Percentiles rank a stretch among this genome's conserved stretches.
These are phyloP conservation scores for Entomortierella parvispora DNA, from an alignment of 192 early-diverging fungal species.

Conservation along the genomic window DNA sequence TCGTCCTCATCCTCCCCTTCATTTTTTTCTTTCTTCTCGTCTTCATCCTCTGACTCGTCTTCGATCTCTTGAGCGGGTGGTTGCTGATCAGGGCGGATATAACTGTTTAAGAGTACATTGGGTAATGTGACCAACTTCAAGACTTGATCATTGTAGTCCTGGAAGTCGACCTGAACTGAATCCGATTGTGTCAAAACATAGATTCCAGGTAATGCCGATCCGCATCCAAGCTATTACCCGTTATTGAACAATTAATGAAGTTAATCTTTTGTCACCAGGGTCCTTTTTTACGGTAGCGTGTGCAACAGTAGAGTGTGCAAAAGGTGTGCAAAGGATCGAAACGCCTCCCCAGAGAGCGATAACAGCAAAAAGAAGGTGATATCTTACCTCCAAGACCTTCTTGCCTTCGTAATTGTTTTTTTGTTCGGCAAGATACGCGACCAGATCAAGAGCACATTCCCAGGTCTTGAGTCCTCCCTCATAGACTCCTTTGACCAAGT, in stretches of 20 bases:
- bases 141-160: slow-evolving; percentile 95
- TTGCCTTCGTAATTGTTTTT: slow-evolving; percentile 50
- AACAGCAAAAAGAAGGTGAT: not conserved
- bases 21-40: slow-evolving; percentile 40
- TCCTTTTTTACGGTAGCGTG: no score
- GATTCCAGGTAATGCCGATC: slow-evolving; percentile 86
- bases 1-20: slow-evolving; percentile 33
- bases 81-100: slow-evolving; percentile 52
- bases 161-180: slow-evolving; percentile 75
- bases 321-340: not conserved
- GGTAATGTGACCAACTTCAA: slow-evolving; percentile 89
- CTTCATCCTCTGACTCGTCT: slow-evolving; percentile 28
- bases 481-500: slow-evolving; percentile 91
- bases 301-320: not conserved
- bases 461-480: slow-evolving; percentile 98
- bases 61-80: slow-evolving; percentile 22
- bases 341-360: not conserved
- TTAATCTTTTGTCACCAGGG: no score
- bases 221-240: slow-evolving; percentile 91
- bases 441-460: slow-evolving; percentile 93
- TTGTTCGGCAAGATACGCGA: slow-evolving; percentile 70
- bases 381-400: slow-evolving; percentile 64
- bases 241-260: no score
- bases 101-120: slow-evolving; percentile 88
- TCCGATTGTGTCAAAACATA: slow-evolving; percentile 69